Conservation (phyloP, 352 stramenopile species). For the Phytopythium boreale region DNA sequence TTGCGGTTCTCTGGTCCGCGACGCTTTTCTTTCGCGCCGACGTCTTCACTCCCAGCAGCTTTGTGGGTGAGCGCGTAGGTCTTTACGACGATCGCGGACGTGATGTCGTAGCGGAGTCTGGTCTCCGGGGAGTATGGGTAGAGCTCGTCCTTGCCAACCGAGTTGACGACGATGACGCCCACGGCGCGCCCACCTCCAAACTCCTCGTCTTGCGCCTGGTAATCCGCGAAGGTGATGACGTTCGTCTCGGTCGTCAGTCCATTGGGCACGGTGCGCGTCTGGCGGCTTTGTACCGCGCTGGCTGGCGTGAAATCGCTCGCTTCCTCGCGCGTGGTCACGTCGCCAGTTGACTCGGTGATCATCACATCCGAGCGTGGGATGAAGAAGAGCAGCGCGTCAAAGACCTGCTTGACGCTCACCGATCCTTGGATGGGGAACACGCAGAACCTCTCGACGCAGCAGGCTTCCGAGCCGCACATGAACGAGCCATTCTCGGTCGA, state of each 20-base stretch:
- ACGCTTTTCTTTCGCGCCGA: slow-evolving; percentile 15
- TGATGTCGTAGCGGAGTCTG: slow-evolving; percentile 30
- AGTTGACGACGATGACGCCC: slow-evolving; percentile 24
- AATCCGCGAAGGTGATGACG: slow-evolving; percentile 21
- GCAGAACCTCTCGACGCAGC: slow-evolving; percentile 24
- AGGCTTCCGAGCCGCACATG: background rate
- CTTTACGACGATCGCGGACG: slow-evolving; percentile 23
- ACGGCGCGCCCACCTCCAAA: slow-evolving; percentile 19
- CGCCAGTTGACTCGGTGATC: slow-evolving; percentile 34
- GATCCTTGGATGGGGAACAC: slow-evolving; percentile 22
- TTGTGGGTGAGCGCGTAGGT: slow-evolving; percentile 15
- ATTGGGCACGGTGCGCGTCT: slow-evolving; percentile 16
- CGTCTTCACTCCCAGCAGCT: background rate
- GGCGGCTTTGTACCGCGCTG: slow-evolving; percentile 14
- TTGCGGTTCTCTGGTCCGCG: slow-evolving; percentile 13
- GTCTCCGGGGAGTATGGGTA: slow-evolving; percentile 19
- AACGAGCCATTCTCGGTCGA: slow-evolving; percentile 3
- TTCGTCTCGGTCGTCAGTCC: slow-evolving; percentile 27
- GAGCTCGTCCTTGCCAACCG: slow-evolving; percentile 32
- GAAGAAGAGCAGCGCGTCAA: slow-evolving; percentile 25
- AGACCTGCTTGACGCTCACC: slow-evolving; percentile 18
- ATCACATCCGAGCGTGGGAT: slow-evolving; percentile 37
- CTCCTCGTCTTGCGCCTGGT: slow-evolving; percentile 21
- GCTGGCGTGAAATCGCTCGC: slow-evolving; percentile 1
- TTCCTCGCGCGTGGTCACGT: slow-evolving; percentile 24